Conservation (phyloP, 2,329 filamentous ascomycete genomes). For the Pseudocercospora crystallina region DNA sequence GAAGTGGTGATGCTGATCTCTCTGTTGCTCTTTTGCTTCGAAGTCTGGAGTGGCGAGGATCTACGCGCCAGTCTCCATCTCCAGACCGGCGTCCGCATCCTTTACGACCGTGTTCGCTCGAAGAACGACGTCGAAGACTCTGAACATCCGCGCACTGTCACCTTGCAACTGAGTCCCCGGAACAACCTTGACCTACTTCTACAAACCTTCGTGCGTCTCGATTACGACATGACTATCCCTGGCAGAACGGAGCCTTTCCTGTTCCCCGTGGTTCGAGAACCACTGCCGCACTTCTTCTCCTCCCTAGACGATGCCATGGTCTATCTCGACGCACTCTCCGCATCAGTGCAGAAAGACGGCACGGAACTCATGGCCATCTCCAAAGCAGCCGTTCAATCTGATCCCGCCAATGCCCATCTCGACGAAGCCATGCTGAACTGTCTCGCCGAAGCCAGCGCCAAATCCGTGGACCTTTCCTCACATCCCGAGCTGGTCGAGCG, state of each 20-base stretch:
- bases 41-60: constrained; percentile 6
- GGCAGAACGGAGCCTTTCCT: neutral
- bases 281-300: neutral
- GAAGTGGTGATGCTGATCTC: constrained; percentile 6
- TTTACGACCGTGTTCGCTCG: neutral
- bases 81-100: neutral
- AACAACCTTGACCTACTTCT: neutral
- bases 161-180: neutral
- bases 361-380: too few species aligned
- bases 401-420: too few species aligned
- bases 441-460: neutral
- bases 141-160: neutral
- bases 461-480: neutral
- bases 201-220: constrained; percentile 4
- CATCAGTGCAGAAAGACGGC: neutral
- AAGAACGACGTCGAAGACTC: neutral
- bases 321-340: neutral
- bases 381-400: too few species aligned
- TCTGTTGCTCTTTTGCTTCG: constrained; percentile 4
- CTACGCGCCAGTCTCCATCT: constrained; percentile 1
- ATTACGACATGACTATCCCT: constrained; percentile 1
- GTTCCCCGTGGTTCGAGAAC: neutral
- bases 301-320: neutral
- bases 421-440: neutral
- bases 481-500: neutral